A percentile compares a stretch with the other conserved stretches of the same genome.
Conservation (phyloP, 257 asterid genomes). For the Petrea volubilis region DNA sequence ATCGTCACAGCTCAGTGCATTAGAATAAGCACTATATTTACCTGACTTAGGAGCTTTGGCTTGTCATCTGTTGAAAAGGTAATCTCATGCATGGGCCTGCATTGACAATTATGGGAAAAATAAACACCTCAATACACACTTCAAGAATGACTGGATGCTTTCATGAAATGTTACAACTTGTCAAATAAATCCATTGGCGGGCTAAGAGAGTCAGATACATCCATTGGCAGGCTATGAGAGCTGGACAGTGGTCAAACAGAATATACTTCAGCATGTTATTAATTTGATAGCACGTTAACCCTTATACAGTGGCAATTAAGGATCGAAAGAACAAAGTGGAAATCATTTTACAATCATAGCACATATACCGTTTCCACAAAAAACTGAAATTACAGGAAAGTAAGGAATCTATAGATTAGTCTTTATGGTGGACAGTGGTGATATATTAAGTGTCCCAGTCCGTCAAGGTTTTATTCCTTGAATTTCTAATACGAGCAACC, state of each 20-base stretch:
- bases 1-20: conserved; percentile 3
- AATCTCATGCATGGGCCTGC: conserved; percentile 99
- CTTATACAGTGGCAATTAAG: neutral
- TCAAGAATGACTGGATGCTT: conserved; percentile 11
- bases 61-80: conserved; percentile 89
- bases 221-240: conserved; percentile 10
- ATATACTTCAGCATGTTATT: neutral
- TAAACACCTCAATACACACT: conserved; percentile 18
- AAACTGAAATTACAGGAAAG: conserved; percentile 7
- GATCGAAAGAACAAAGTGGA: conserved; percentile 12
- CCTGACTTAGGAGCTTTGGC: conserved; percentile 98
- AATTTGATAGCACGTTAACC: neutral
- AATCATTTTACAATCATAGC: conserved; percentile 10
- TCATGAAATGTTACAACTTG: neutral
- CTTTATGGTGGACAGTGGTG: neutral
- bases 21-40: conserved; percentile 27
- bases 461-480: neutral
- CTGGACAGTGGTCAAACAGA: neutral
- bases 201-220: conserved; percentile 10
- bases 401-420: neutral
- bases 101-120: conserved; percentile 17
- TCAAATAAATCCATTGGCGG: neutral
- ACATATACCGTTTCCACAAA: neutral
- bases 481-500: conserved; percentile 11
- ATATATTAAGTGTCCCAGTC: neutral